Evolutionary conservation across 495 filamentous ascomycete genomes (phyloP).

Genomic region (Tuber microsphaerosporum): DNA sequence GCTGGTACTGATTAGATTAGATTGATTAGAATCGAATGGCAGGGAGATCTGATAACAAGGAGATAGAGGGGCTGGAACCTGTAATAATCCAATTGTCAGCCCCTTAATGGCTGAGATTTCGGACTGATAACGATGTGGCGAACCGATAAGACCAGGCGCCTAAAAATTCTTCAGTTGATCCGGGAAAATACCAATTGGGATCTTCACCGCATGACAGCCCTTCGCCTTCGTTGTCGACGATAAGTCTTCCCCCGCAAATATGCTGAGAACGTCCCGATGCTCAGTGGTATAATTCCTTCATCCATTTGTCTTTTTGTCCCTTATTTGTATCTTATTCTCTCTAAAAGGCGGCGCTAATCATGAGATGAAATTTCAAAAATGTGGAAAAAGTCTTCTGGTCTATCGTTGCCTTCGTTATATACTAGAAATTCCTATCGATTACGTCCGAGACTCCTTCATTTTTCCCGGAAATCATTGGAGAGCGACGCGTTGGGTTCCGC

Average conservation of each 20-base stretch:
- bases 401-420: slow-evolving; percentile 21
- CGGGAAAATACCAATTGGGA: neutral
- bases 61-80: neutral
- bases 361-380: slow-evolving; percentile 6
- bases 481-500: slow-evolving; percentile 15
- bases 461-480: slow-evolving; percentile 15
- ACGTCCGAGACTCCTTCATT: slow-evolving; percentile 17
- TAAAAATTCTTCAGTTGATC: neutral
- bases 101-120: neutral
- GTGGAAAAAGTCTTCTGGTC: slow-evolving; percentile 17
- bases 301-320: neutral
- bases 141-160: neutral
- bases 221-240: slow-evolving; percentile 5
- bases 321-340: slow-evolving; percentile 13
- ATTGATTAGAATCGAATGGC: neutral
- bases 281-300: slow-evolving; percentile 21
- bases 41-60: neutral
- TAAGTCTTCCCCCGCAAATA: slow-evolving; percentile 17
- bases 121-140: neutral
- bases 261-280: slow-evolving; percentile 26
- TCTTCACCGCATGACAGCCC: neutral
- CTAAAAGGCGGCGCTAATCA: slow-evolving; percentile 16
- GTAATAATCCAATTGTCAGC: neutral
- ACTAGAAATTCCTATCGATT: slow-evolving; percentile 10
- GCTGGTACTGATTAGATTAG: neutral